Base-by-base conservation (phyloP, 2,329 filamentous ascomycete genomes). In the Microsporum ferrugineum region DNA sequence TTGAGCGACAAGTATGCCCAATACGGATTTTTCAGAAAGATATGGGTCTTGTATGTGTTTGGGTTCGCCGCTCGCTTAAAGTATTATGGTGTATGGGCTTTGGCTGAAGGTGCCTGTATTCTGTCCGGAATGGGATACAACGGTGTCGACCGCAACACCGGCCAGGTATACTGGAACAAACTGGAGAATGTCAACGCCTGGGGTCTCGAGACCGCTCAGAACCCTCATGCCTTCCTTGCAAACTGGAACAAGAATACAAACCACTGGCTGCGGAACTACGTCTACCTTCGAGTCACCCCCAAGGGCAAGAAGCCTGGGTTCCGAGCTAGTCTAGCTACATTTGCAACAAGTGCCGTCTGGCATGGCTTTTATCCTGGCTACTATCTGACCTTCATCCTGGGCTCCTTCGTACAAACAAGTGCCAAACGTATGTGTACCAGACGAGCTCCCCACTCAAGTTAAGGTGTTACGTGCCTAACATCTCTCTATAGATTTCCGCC, bases 181-280 rank as follows among this genome's bases (percentile, higher is more conserved):
- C 78, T 97, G 17, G 87, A 89, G 67, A 99, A 99, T 70, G 89
- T 99, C 66, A 85, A 88, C 66, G 88, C 94, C 0, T 87, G 85
- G 81, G 84, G 83, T 1, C 88, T 99, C 33, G 94, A 99, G 76
- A 80, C 84, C 0, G 94, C 92, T 0, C 91, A 96, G 75, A 99
- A 97, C 72, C 88, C 89, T n/a, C 86, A 92, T 60, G 91, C 84
- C 1, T 97, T 94, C 69, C 81, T 99, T 2, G 92, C 87, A 57
- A 88, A 85, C 69, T 99, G 94, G 94, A 99, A 99, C 74, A 96
- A 96, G 78, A 97, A 97, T 75, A 99, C 94, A 10, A 99, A 96
- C 73, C 85, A 89, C 69, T 99, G 94, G 94, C 78, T 99, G 63
- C 84, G 91, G 55, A 96, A 97, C 74, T 99, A 96, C 71, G 82